Percentiles rank a stretch among this genome's conserved stretches.
phyloP scores from a whole-genome alignment of 2,329 filamentous ascomycete species.

The Alternaria sp. region DNA sequence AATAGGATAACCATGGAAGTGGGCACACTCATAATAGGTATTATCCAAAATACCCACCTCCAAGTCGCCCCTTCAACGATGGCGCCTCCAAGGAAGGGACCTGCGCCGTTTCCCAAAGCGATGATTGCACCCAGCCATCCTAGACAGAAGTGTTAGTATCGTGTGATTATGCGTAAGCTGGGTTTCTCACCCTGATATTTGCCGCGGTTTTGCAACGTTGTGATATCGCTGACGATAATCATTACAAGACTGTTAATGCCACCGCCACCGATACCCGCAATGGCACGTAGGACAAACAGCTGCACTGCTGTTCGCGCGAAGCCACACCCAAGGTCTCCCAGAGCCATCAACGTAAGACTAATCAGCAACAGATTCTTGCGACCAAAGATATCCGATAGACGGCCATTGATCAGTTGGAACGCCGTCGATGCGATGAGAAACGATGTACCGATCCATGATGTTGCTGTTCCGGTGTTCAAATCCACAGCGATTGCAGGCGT shows the following conservation, averaged over 20 bases:
- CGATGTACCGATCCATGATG: constrained; percentile 64
- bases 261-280: constrained; percentile 66
- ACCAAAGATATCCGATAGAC: constrained; percentile 69
- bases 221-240: constrained; percentile 50
- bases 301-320: constrained; percentile 63
- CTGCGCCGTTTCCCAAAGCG: constrained; percentile 29
- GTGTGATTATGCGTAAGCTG: too few species aligned
- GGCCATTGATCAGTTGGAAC: constrained; percentile 71
- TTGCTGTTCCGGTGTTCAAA: constrained; percentile 55
- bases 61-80: constrained; percentile 27
- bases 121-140: constrained; percentile 29
- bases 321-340: constrained; percentile 68
- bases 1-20: constrained; percentile 22
- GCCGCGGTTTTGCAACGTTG: constrained; percentile 45
- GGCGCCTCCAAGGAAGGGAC: constrained; percentile 31
- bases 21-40: constrained; percentile 25
- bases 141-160: background rate
- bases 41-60: constrained; percentile 28
- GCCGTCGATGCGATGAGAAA: constrained; percentile 66
- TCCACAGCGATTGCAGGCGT: constrained; percentile 48
- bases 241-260: constrained; percentile 59
- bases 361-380: constrained; percentile 55
- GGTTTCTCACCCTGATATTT: constrained; percentile 44
- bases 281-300: constrained; percentile 68
- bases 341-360: constrained; percentile 61